Conservation (phyloP, 805 yeast species). For the Starmerella scarabaei region DNA sequence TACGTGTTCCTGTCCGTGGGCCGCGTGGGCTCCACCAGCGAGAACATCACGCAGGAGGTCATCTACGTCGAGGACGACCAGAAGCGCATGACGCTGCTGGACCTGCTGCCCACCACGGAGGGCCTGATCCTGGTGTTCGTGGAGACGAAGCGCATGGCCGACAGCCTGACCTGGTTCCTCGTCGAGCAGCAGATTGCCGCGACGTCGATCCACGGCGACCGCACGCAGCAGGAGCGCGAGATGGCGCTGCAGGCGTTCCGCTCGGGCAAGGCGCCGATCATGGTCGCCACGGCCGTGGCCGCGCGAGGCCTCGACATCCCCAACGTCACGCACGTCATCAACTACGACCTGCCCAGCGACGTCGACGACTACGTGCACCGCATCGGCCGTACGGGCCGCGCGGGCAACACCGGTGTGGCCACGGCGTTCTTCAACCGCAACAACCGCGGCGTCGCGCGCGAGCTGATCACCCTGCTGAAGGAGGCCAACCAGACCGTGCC, state of each 20-base stretch:
- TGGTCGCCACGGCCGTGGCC: slow-evolving; percentile 99
- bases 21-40: slow-evolving; percentile 98
- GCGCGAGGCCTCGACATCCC: slow-evolving; percentile 99
- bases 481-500: slow-evolving; percentile 99
- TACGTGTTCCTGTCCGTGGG: slow-evolving; percentile 95
- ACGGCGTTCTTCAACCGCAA: slow-evolving; percentile 97
- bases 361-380: slow-evolving; percentile 98
- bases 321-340: slow-evolving; percentile 93
- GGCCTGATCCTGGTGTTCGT: slow-evolving; percentile 92
- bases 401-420: slow-evolving; percentile 98
- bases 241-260: slow-evolving; percentile 91
- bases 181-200: slow-evolving; percentile 86
- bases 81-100: slow-evolving; percentile 80
- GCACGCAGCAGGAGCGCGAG: slow-evolving; percentile 96
- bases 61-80: slow-evolving; percentile 87
- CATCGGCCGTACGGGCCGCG: slow-evolving; percentile 99
- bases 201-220: slow-evolving; percentile 98
- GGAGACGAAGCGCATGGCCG: slow-evolving; percentile 98
- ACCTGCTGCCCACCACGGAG: slow-evolving; percentile 67
- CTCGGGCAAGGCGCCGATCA: slow-evolving; percentile 78
- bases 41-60: slow-evolving; percentile 90
- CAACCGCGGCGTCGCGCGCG: slow-evolving; percentile 79
- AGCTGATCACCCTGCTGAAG: slow-evolving; percentile 66
- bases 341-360: slow-evolving; percentile 92
- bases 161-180: slow-evolving; percentile 82